Evolutionary conservation across 176 grass and related monocot species (phyloP), one percentile per base, ranked within the genome.

Genomic region (Oryza officinalis): DNA sequence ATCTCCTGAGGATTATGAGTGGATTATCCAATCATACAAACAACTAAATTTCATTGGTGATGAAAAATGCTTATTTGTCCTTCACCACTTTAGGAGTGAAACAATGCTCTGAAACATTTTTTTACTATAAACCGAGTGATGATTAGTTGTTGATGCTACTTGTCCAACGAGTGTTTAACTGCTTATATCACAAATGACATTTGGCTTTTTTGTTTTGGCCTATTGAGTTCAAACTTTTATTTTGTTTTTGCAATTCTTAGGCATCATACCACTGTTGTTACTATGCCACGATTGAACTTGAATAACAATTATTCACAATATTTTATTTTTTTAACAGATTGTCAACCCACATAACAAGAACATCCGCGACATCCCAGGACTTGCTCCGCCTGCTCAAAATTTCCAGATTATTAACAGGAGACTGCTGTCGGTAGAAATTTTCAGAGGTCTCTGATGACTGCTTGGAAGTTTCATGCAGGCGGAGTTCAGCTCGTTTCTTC

Each of bases 321-420:
- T 87, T 81, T 74, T 87, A 9, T 79, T 67, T 11, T 75, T 71
- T 86, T 32, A 35, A 23, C 82, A 98, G 96, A 92, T 98, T 67
- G 93, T 94, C 69, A 86, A 90, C 66, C 96, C 96, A 14, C 80
- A 86, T 57, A 95, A 98, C 80, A 98, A 98, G 80, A 87, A 69
- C 83, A 95, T 98, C 30, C 80, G 80, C 78, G 91, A 98, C 70
- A 94, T 94, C 78, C 96, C 96, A 83, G 96, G 96, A 63, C 84
- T 98, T 74, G 96, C 96, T n/a, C 96, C 96, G 9, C 96, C 96
- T 35, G 96, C 96, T 65, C 93, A 94, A 82, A 90, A 63, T 71
- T 85, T 77, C 18, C 78, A 89, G 67, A 77, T 80, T 23, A 15
- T 60, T 49, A 87, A 86, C 80, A 94, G 93, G 83, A 95, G 77